Evolutionary conservation across 306 rosid genomes (phyloP).

Genomic region (Vachellia collinsii): DNA sequence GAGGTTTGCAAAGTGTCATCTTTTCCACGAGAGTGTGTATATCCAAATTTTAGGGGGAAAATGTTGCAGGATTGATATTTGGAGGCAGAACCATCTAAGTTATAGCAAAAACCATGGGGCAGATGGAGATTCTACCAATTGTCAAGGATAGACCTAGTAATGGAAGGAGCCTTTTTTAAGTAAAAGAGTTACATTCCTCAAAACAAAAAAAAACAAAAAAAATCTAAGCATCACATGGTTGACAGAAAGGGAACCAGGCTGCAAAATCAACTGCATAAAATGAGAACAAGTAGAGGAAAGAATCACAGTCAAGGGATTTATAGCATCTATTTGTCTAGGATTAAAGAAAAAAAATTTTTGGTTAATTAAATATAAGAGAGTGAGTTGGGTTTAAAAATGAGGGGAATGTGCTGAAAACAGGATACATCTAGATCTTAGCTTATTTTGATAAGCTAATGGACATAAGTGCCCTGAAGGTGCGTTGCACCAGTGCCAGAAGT

Average conservation of each 20-base stretch:
- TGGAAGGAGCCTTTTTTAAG: neutral
- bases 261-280: neutral
- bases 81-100: neutral
- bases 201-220: no score
- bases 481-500: neutral
- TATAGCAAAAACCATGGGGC: neutral
- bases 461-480: neutral
- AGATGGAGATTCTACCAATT: neutral
- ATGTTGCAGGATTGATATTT: no score
- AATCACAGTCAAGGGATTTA: no score
- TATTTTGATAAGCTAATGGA: neutral
- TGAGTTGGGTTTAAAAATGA: neutral
- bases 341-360: no score
- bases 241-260: neutral
- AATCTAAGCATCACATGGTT: neutral
- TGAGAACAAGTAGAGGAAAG: neutral
- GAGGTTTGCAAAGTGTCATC: neutral
- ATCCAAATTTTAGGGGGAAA: neutral
- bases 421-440: no score
- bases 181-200: no score
- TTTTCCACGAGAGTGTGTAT: neutral
- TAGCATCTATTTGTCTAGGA: no score
- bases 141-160: neutral
- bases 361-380: no score
- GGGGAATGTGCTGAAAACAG: neutral